phyloP scores from a whole-genome alignment of 495 filamentous ascomycete genomes.

The Penicillium coffeae region DNA sequence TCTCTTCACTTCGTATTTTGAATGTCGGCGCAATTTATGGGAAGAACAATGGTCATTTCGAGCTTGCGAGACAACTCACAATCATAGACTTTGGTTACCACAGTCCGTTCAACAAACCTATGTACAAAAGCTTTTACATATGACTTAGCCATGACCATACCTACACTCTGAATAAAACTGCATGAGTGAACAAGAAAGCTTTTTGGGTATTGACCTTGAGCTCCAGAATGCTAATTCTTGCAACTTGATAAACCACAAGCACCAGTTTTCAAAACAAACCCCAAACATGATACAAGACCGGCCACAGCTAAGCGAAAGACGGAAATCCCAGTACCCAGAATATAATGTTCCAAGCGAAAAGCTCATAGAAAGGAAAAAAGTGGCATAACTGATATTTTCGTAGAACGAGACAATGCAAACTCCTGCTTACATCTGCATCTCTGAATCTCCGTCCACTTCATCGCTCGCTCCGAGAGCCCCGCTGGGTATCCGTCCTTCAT shows the following conservation, averaged over 20 bases:
- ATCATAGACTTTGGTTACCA: too few relatives aligned
- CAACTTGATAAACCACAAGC: slow-evolving; percentile 7
- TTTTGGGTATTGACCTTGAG: slow-evolving; percentile 13
- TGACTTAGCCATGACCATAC: too few relatives aligned
- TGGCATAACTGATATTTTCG: slow-evolving; percentile 12
- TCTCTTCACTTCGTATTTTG: too few relatives aligned
- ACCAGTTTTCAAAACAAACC: slow-evolving; percentile 14
- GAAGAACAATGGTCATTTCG: too few relatives aligned
- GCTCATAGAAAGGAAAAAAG: background rate
- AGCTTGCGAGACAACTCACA: too few relatives aligned
- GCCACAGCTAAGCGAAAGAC: slow-evolving; percentile 6
- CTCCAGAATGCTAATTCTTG: slow-evolving; percentile 15
- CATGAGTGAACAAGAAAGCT: slow-evolving; percentile 1
- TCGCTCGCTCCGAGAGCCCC: slow-evolving; percentile 50
- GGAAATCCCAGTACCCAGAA: too few relatives aligned
- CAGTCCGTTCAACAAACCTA: too few relatives aligned
- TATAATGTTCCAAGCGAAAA: too few relatives aligned
- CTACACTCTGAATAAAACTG: too few relatives aligned
- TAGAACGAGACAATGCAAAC: slow-evolving; percentile 1
- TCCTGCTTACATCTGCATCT: slow-evolving; percentile 33
- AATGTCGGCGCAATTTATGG: too few relatives aligned
- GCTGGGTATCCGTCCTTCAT: slow-evolving; percentile 77
- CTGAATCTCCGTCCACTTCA: slow-evolving; percentile 30
- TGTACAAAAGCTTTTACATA: too few relatives aligned
- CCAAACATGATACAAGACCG: slow-evolving; percentile 16